phyloP scores from a whole-genome alignment of 164 flowering plant species.

The Saururus chinensis region DNA sequence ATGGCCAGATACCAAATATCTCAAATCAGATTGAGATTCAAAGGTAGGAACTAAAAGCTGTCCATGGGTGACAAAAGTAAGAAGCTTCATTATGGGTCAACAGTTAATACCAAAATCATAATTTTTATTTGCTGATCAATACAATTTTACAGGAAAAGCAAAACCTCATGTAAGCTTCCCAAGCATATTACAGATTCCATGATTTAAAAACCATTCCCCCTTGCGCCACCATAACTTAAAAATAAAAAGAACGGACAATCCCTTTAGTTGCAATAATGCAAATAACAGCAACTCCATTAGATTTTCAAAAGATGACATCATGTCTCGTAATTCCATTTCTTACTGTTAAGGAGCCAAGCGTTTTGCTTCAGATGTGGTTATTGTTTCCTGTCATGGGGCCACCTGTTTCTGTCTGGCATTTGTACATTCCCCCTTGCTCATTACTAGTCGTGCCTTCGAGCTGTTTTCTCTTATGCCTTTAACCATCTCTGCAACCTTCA shows the following conservation, averaged over 20 bases:
- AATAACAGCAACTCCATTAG: background rate
- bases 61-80: background rate
- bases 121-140: no score
- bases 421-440: slow-evolving; percentile 17
- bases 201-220: background rate
- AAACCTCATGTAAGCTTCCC: background rate
- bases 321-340: background rate
- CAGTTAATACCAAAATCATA: background rate
- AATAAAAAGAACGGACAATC: background rate
- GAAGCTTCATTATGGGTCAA: background rate
- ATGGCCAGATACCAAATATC: background rate
- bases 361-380: no score
- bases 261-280: background rate
- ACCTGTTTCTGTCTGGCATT: slow-evolving; percentile 26
- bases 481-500: slow-evolving; percentile 12
- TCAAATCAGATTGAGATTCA: background rate
- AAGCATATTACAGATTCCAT: background rate
- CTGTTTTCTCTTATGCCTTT: slow-evolving; percentile 21
- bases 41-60: background rate
- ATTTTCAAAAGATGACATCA: background rate
- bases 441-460: slow-evolving; percentile 27
- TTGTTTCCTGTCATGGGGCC: background rate
- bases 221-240: background rate
- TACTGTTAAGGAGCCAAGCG: slow-evolving; percentile 4
- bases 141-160: background rate